Evolutionary conservation across 345 rosid species (phyloP).

Genomic region (Lepidium sativum): DNA sequence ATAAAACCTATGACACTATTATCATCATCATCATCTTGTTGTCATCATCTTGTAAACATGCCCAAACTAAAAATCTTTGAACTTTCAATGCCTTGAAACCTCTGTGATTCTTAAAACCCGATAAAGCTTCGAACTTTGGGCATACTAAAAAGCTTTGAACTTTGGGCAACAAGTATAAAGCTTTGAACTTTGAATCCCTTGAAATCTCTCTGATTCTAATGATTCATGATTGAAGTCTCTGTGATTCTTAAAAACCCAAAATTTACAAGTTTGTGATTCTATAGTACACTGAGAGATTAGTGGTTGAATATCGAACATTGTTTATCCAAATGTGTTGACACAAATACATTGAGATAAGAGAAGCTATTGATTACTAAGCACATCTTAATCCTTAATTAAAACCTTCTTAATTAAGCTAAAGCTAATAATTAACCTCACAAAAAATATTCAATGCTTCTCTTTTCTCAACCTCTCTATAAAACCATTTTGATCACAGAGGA

Average conservation of each 20-base stretch:
- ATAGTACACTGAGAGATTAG: background rate
- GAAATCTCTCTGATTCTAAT: background rate
- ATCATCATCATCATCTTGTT: constrained; percentile 7
- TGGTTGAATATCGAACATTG: too few species aligned
- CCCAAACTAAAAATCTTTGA: constrained; percentile 1
- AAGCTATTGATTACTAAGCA: background rate
- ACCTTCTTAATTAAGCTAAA: constrained; percentile 20
- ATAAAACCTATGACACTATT: background rate
- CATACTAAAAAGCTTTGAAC: background rate
- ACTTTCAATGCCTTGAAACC: background rate
- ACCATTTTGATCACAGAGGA: constrained; percentile 13
- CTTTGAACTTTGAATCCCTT: constrained; percentile 4
- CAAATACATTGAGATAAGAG: background rate
- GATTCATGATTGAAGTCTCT: background rate
- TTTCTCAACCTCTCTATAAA: constrained; percentile 29
- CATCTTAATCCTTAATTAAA: constrained; percentile 11
- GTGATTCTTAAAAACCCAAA: background rate
- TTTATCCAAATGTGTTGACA: too few species aligned
- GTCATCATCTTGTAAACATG: constrained; percentile 5
- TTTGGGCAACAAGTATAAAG: background rate
- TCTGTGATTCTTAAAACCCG: background rate
- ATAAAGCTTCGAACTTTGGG: too few species aligned
- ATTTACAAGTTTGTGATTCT: background rate
- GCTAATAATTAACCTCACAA: constrained; percentile 21
- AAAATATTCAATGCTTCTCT: constrained; percentile 18